Conservation (phyloP, 495 filamentous ascomycete genomes). For the Hyaloscypha variabilis region DNA sequence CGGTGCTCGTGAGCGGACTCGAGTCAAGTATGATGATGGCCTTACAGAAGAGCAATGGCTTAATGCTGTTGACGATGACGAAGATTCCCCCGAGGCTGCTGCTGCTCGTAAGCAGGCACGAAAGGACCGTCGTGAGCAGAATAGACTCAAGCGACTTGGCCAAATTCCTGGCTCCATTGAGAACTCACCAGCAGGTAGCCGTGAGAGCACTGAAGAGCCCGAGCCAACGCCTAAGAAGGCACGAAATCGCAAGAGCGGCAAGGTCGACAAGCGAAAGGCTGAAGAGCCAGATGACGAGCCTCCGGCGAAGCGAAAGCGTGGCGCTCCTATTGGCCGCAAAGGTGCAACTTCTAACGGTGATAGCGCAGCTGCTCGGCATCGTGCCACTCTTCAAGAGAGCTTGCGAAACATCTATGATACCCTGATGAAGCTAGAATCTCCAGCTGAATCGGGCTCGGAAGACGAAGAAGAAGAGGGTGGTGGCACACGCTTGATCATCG, state of each 20-base stretch:
- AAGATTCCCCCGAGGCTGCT: conserved; percentile 90
- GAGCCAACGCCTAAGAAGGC: conserved; percentile 60
- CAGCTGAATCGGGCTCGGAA: conserved; percentile 55
- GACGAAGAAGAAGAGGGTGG: conserved; percentile 56
- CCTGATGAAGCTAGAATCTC: conserved; percentile 77
- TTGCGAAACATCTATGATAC: conserved; percentile 74
- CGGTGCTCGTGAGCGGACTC: conserved; percentile 89
- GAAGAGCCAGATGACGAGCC: conserved; percentile 81
- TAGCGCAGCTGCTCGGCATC: conserved; percentile 49
- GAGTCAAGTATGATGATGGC: conserved; percentile 94
- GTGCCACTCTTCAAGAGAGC: conserved; percentile 70
- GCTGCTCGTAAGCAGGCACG: conserved; percentile 86
- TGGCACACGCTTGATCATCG: conserved; percentile 75
- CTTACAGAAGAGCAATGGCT: conserved; percentile 98
- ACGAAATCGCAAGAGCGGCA: conserved; percentile 73
- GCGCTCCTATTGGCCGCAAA: conserved; percentile 69
- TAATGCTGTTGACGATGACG: conserved; percentile 91
- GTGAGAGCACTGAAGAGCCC: conserved; percentile 71
- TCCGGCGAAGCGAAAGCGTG: conserved; percentile 78
- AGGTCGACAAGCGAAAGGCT: conserved; percentile 80
- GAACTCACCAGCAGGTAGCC: conserved; percentile 74
- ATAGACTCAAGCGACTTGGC: conserved; percentile 61
- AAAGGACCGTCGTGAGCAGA: conserved; percentile 75
- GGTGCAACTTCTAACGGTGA: conserved; percentile 49
- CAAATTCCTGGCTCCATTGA: conserved; percentile 49